Conservation (phyloP, 2,329 filamentous ascomycete species). For the Colletotrichum sojae region DNA sequence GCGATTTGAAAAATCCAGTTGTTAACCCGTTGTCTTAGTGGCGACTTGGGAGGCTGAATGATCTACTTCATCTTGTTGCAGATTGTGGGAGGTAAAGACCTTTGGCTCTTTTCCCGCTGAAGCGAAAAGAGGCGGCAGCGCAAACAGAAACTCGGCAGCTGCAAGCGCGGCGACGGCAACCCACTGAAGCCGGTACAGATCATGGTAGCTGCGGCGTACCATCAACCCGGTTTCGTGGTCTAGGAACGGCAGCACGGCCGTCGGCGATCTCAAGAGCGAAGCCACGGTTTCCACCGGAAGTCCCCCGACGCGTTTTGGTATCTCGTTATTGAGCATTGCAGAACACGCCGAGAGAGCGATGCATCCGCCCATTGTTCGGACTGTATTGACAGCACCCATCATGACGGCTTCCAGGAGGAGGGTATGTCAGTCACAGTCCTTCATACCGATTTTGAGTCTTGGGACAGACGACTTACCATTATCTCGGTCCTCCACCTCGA, state of each 20-base stretch:
- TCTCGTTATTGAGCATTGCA: constrained; percentile 8
- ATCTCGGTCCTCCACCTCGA: constrained; percentile 15
- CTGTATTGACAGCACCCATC: constrained; percentile 12
- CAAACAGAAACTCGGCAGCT: not conserved
- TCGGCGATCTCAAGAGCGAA: not conserved
- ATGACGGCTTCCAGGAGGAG: not conserved
- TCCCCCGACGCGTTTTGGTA: not conserved
- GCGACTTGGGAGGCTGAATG: no score
- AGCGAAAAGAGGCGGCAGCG: no score
- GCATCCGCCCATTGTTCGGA: constrained; percentile 8
- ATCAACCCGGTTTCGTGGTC: not conserved
- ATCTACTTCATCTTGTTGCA: no score
- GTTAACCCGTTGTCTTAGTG: no score
- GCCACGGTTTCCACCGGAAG: not conserved
- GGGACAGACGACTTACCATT: not conserved
- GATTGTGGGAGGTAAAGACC: no score
- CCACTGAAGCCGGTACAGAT: constrained; percentile 6
- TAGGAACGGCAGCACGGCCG: not conserved
- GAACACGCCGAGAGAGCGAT: constrained; percentile 6
- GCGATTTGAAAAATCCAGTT: no score
- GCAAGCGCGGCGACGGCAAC: not conserved
- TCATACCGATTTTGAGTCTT: not conserved
- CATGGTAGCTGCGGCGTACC: constrained; percentile 2
- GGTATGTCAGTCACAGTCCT: not conserved
- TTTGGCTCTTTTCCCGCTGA: no score